Evolutionary conservation across 305 asterid species (phyloP).

Genomic region (Fraxinus platypoda): DNA sequence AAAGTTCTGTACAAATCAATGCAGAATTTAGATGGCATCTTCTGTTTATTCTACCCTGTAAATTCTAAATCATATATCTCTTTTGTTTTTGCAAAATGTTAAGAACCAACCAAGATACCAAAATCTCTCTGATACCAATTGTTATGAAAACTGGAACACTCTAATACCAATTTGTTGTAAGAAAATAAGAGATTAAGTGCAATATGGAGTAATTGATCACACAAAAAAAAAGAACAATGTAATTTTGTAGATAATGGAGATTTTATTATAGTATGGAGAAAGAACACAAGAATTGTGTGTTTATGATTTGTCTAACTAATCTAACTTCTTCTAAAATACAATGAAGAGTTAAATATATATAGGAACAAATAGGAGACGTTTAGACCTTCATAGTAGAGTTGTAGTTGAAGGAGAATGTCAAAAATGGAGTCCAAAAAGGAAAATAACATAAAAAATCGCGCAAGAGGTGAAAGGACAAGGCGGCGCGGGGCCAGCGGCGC

Average conservation of each 20-base stretch:
- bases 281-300: too few species aligned
- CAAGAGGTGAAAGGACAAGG: background rate
- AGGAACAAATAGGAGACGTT: background rate
- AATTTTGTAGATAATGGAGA: too few species aligned
- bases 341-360: too few species aligned
- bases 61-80: background rate
- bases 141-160: too few species aligned
- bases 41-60: background rate
- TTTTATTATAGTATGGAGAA: too few species aligned
- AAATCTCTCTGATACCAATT: too few species aligned
- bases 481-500: background rate
- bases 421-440: background rate
- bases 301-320: too few species aligned
- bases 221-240: too few species aligned
- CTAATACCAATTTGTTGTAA: too few species aligned
- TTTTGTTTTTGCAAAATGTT: background rate
- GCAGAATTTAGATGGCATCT: background rate
- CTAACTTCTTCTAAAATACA: too few species aligned
- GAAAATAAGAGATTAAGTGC: too few species aligned
- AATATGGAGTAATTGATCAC: too few species aligned
- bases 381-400: background rate
- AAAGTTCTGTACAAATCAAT: background rate
- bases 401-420: background rate
- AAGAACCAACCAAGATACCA: background rate
- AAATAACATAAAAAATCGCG: background rate